Base-by-base conservation (phyloP, 495 filamentous ascomycete genomes). In the Penicillium argentinense region DNA sequence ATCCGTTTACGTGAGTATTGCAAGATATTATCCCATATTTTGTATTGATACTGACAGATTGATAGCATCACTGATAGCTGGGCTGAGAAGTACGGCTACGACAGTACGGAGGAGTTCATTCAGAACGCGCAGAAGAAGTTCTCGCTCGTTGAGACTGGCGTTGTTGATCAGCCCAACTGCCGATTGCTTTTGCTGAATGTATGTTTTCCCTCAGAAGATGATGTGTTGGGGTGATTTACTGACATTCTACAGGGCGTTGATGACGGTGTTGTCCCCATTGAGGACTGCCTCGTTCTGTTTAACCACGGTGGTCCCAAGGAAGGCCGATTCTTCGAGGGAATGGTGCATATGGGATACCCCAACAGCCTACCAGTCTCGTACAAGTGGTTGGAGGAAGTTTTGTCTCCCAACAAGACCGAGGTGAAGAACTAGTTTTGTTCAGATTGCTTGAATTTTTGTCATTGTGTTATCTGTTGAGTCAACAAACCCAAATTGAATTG, bases 221-320 rank as follows among this genome's bases (percentile, higher is more conserved):
- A n/a, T n/a, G n/a, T n/a, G n/a, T n/a, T n/a, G n/a, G n/a, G n/a
- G n/a, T n/a, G n/a, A n/a, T n/a, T n/a, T 45, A 34, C 58, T 61
- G 27, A 63, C 49, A 19, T 27, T 2, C 5, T 26, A n/a, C 23
- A 86, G 79, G 85, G 86, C 9, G 79, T 77, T 7, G 70, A 79
- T 25, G 86, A 89, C 49, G 86, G 84, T 6, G 73, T 90, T 36
- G 86, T 88, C 66, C 88, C 87, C 0, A 86, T 91, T 45, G 86
- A 90, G 53, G 87, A 91, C 60, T 89, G 75, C 48, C 81, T 79
- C 60, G 67, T 82, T 53, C 68, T 81, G 12, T 75, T 88, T 46
- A 82, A 86, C 58, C 79, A 89, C 49, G 87, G 86, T 9, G 74
- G 75, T 44, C 81, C 83, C 22, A 92, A 91, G 71, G 87, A 91